Evolutionary conservation across 805 yeast species (phyloP).

Genomic region (Lachancea fermentati): DNA sequence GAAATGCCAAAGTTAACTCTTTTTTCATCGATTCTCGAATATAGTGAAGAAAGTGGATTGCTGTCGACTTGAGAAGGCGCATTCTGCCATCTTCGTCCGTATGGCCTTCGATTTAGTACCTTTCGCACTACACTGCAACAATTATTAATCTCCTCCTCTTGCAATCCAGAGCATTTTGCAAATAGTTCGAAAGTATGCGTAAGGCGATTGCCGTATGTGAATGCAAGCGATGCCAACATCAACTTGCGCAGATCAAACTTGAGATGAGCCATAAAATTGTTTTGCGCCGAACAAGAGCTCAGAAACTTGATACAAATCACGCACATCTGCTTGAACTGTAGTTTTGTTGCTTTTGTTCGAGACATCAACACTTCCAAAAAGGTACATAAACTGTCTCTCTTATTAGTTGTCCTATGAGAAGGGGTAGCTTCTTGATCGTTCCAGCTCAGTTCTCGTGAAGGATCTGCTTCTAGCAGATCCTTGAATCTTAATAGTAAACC

Average conservation of each 20-base stretch:
- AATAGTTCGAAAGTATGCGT: neutral
- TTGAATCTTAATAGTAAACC: constrained; percentile 13
- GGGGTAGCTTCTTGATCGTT: neutral
- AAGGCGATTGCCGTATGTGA: constrained; percentile 8
- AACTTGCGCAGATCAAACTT: constrained; percentile 18
- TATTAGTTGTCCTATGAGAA: neutral
- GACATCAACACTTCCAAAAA: constrained; percentile 16
- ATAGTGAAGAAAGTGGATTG: neutral
- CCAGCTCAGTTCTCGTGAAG: neutral
- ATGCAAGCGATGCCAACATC: constrained; percentile 18
- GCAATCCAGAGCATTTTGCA: constrained; percentile 15
- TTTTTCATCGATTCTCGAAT: neutral
- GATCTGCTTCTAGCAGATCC: neutral
- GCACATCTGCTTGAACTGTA: constrained; percentile 24
- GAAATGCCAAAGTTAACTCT: neutral
- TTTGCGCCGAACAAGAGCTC: constrained; percentile 15
- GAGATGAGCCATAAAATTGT: constrained; percentile 19
- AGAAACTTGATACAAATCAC: constrained; percentile 22
- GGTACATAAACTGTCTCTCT: neutral
- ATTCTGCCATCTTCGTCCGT: neutral
- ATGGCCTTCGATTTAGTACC: constrained; percentile 2
- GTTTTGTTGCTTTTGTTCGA: constrained; percentile 16
- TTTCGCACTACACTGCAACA: constrained; percentile 27
- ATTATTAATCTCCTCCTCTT: constrained; percentile 18
- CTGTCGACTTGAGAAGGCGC: neutral